These are phyloP conservation scores for Adenanthera pavonina DNA, from an alignment of 306 rosid genomes.

Conservation along the genomic window DNA sequence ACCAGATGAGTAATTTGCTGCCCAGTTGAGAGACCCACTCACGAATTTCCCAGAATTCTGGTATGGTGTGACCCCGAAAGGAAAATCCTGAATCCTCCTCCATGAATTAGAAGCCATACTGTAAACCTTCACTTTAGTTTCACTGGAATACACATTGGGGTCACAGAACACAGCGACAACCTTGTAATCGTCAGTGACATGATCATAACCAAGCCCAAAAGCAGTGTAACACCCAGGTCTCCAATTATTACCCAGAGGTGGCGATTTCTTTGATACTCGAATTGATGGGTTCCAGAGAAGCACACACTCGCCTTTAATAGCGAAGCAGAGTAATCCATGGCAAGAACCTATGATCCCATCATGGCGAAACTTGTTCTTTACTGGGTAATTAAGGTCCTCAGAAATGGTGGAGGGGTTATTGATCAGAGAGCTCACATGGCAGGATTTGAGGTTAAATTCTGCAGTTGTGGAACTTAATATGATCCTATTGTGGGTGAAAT, in stretches of 20 bases:
- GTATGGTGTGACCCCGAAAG: constrained; percentile 4
- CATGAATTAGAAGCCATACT: constrained; percentile 14
- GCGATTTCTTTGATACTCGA: constrained; percentile 10
- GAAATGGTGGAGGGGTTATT: background rate
- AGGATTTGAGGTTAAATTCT: constrained; percentile 15
- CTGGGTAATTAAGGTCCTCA: constrained; percentile 22
- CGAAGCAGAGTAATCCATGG: constrained; percentile 23
- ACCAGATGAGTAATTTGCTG: background rate
- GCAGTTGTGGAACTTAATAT: background rate
- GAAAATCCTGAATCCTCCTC: constrained; percentile 35
- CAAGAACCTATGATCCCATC: constrained; percentile 28
- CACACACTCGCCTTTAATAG: constrained; percentile 22
- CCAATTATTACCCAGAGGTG: constrained; percentile 18
- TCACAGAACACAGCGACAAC: constrained; percentile 29
- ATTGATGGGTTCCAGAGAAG: constrained; percentile 19
- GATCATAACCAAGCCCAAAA: constrained; percentile 29
- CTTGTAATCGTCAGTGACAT: background rate
- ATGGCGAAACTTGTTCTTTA: constrained; percentile 24
- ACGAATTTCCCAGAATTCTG: constrained; percentile 28
- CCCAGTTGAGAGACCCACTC: constrained; percentile 33
- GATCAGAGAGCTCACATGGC: background rate
- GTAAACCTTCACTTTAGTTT: background rate
- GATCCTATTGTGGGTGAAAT: constrained; percentile 8
- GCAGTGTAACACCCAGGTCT: constrained; percentile 32
- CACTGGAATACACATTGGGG: background rate